Percentiles rank a stretch among this genome's conserved stretches.
These are phyloP conservation scores for Emergomyces orientalis DNA, from an alignment of 2,329 filamentous ascomycete species.

Conservation along the genomic window DNA sequence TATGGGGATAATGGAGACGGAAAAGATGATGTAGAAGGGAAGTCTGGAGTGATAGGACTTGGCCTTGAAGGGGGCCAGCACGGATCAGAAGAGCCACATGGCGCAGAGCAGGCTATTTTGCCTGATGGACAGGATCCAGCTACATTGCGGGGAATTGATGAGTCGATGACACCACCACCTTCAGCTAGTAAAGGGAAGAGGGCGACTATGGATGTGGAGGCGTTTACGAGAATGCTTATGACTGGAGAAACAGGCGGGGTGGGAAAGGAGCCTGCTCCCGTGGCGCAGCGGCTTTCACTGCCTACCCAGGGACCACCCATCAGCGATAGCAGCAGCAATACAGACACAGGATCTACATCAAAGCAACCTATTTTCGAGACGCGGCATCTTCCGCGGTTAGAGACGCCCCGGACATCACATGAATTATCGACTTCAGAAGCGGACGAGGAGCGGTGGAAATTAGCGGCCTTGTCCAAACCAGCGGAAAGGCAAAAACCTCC, in stretches of 20 bases:
- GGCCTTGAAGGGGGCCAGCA: background rate
- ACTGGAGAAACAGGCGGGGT: slow-evolving; percentile 52
- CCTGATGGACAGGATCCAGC: background rate
- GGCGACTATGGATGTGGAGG: slow-evolving; percentile 60
- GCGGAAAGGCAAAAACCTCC: slow-evolving; percentile 57
- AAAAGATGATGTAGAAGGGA: background rate
- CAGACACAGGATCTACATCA: slow-evolving; percentile 3
- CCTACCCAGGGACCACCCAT: background rate
- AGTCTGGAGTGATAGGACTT: background rate
- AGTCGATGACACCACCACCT: background rate
- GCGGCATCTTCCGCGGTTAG: slow-evolving; percentile 18
- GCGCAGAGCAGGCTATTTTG: background rate
- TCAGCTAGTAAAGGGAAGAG: slow-evolving; percentile 18
- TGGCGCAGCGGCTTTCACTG: background rate
- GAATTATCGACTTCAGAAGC: slow-evolving; percentile 48
- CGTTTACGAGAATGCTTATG: slow-evolving; percentile 66
- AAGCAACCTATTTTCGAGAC: slow-evolving; percentile 17
- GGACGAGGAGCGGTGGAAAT: slow-evolving; percentile 39
- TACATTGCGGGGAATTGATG: slow-evolving; percentile 7
- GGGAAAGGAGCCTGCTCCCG: slow-evolving; percentile 10
- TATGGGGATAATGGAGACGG: slow-evolving; percentile 19
- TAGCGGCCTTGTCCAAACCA: background rate
- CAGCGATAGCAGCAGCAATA: slow-evolving; percentile 6
- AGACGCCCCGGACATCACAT: slow-evolving; percentile 51
- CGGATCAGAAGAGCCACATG: background rate